Conservation (phyloP, 1,284 basidiomycete genomes). For the Pulchroboletus neoregius region DNA sequence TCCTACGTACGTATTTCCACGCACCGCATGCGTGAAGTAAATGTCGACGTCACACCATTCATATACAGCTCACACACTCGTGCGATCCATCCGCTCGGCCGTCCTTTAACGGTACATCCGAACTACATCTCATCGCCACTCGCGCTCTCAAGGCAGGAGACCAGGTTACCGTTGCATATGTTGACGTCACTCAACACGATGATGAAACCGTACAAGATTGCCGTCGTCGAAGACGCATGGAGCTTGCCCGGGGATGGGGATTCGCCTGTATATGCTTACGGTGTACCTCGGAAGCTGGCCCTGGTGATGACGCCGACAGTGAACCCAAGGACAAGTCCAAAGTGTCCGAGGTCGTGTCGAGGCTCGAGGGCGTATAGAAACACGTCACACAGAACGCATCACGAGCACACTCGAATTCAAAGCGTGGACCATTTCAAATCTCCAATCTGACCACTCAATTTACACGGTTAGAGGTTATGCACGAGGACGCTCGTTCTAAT, state of each 20-base stretch:
- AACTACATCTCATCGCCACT: conserved; percentile 64
- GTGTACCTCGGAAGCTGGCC: conserved; percentile 52
- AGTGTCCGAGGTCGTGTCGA: conserved; percentile 47
- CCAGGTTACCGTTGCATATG: conserved; percentile 68
- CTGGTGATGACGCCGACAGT: conserved; percentile 37
- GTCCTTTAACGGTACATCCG: conserved; percentile 59
- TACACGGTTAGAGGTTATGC: neutral
- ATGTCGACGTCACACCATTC: neutral
- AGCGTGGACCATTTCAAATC: neutral
- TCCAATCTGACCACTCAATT: neutral
- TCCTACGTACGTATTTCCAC: conserved; percentile 53
- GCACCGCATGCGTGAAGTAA: neutral
- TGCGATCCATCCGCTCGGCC: conserved; percentile 64
- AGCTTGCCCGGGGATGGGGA: conserved; percentile 75
- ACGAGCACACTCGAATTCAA: neutral
- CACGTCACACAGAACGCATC: neutral
- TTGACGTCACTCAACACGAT: conserved; percentile 55
- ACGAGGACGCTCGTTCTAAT: neutral
- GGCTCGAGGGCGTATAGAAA: conserved; percentile 35
- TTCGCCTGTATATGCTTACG: conserved; percentile 68
- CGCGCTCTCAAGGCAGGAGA: conserved; percentile 67
- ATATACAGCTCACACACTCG: conserved; percentile 56
- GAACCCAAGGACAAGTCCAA: conserved; percentile 55
- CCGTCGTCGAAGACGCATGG: conserved; percentile 59
- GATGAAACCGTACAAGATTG: conserved; percentile 53